phyloP scores from a whole-genome alignment of 768 basidiomycete species.

The Chiua virens region DNA sequence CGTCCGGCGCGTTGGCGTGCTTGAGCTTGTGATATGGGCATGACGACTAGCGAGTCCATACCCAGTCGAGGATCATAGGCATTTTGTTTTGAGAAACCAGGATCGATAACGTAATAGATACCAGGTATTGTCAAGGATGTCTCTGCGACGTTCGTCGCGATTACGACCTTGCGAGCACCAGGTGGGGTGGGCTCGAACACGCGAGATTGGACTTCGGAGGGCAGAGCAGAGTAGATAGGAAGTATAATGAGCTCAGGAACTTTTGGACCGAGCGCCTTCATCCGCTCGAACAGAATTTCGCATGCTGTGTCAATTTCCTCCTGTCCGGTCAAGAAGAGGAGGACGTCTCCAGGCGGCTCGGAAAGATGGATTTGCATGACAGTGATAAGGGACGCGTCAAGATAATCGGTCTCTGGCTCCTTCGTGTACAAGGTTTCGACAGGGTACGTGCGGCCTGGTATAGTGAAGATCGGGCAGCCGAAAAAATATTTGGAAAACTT shows the following conservation, averaged over 20 bases:
- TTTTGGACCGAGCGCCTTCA: slow-evolving; percentile 98
- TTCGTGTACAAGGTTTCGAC: slow-evolving; percentile 99
- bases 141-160: slow-evolving; percentile 99
- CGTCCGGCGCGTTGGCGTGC: slow-evolving; percentile 94
- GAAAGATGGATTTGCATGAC: slow-evolving; percentile 99
- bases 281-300: slow-evolving; percentile 96
- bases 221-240: slow-evolving; percentile 96
- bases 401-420: slow-evolving; percentile 95
- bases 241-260: slow-evolving; percentile 96
- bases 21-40: slow-evolving; percentile 98
- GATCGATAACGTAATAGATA: slow-evolving; percentile 98
- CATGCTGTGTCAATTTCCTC: slow-evolving; percentile 98
- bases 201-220: slow-evolving; percentile 95
- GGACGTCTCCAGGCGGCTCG: slow-evolving; percentile 93
- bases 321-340: slow-evolving; percentile 97
- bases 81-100: slow-evolving; percentile 98
- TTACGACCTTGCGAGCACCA: slow-evolving; percentile 97
- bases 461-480: slow-evolving; percentile 98
- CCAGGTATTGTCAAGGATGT: slow-evolving; percentile 98
- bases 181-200: slow-evolving; percentile 98
- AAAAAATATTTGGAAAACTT: slow-evolving; percentile 99
- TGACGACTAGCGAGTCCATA: slow-evolving; percentile 98
- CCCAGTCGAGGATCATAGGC: slow-evolving; percentile 96
- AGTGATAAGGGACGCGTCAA: slow-evolving; percentile 97
- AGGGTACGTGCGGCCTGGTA: slow-evolving; percentile 99